Percentiles rank a stretch among this genome's conserved stretches.
These are phyloP conservation scores for Leishmania arabica DNA, from an alignment of 208 protist species.

Conservation along the genomic window DNA sequence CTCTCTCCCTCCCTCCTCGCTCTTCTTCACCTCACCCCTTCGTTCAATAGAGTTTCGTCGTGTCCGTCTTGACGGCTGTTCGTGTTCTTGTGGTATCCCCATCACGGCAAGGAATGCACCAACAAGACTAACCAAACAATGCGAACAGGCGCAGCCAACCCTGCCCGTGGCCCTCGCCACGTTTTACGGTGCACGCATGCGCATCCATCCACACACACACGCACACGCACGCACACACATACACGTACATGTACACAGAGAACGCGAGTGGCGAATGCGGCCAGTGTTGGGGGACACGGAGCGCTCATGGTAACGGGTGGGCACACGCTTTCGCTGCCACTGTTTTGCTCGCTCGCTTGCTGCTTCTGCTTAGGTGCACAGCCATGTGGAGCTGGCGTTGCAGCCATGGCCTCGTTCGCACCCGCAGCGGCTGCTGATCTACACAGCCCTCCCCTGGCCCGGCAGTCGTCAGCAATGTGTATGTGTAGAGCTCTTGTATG, in stretches of 20 bases:
- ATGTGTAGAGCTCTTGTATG: background rate
- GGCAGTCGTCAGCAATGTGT: background rate
- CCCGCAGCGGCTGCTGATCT: background rate
- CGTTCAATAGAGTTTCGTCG: background rate
- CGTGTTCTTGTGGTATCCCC: too few relatives aligned
- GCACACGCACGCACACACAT: too few relatives aligned
- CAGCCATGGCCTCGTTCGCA: background rate
- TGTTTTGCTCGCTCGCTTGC: background rate
- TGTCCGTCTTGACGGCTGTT: background rate
- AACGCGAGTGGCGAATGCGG: background rate
- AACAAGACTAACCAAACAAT: background rate
- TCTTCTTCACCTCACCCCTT: background rate
- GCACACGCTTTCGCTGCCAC: too few relatives aligned
- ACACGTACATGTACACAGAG: background rate
- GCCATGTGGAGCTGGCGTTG: background rate
- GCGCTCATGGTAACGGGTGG: background rate
- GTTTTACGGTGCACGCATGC: background rate
- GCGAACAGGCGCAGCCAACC: background rate
- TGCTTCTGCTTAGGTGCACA: constrained; percentile 1
- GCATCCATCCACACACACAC: background rate
- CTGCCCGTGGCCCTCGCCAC: background rate
- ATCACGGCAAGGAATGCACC: background rate
- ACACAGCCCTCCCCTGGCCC: background rate
- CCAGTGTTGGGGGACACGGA: background rate
- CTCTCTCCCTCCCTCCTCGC: background rate